phyloP scores from a whole-genome alignment of 2,329 filamentous ascomycete species.

The Paraphoma chrysanthemicola region DNA sequence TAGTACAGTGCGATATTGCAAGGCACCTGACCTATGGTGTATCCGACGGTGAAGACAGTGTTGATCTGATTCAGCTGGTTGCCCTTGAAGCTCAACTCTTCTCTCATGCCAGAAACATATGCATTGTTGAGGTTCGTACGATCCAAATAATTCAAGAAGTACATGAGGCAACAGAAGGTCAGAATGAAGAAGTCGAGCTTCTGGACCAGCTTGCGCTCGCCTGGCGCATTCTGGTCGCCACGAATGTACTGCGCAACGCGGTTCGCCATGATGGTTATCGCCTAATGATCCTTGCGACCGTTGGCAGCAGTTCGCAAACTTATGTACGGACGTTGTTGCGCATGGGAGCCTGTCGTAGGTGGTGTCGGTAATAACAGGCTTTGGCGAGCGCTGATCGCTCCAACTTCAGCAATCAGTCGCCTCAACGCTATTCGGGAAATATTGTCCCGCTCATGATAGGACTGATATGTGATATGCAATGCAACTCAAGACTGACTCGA shows the following conservation, averaged over 20 bases:
- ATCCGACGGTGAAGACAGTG: slow-evolving; percentile 46
- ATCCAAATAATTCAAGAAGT: slow-evolving; percentile 46
- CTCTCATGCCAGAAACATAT: slow-evolving; percentile 52
- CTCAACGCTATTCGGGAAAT: slow-evolving; percentile 13
- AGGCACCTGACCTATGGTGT: slow-evolving; percentile 61
- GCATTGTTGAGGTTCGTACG: slow-evolving; percentile 53
- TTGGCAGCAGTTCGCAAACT: neutral
- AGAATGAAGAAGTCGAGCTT: slow-evolving; percentile 72
- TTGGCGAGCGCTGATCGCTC: slow-evolving; percentile 5
- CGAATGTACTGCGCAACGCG: slow-evolving; percentile 42
- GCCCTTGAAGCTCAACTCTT: slow-evolving; percentile 48
- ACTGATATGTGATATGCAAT: slow-evolving; percentile 20
- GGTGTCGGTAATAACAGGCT: neutral
- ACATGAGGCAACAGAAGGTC: slow-evolving; percentile 66
- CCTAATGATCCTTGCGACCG: neutral
- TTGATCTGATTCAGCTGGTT: slow-evolving; percentile 58
- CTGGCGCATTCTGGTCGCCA: slow-evolving; percentile 42
- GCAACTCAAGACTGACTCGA: slow-evolving; percentile 16
- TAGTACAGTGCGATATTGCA: slow-evolving; percentile 63
- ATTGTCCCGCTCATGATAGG: slow-evolving; percentile 11
- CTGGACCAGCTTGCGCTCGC: slow-evolving; percentile 57
- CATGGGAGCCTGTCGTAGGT: neutral
- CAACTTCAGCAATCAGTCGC: neutral
- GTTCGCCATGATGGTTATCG: slow-evolving; percentile 29
- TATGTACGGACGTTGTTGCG: neutral